Percentiles rank a stretch among this genome's conserved stretches.
Conservation (phyloP, 2,329 filamentous ascomycete species). For the Davidsoniella australis region DNA sequence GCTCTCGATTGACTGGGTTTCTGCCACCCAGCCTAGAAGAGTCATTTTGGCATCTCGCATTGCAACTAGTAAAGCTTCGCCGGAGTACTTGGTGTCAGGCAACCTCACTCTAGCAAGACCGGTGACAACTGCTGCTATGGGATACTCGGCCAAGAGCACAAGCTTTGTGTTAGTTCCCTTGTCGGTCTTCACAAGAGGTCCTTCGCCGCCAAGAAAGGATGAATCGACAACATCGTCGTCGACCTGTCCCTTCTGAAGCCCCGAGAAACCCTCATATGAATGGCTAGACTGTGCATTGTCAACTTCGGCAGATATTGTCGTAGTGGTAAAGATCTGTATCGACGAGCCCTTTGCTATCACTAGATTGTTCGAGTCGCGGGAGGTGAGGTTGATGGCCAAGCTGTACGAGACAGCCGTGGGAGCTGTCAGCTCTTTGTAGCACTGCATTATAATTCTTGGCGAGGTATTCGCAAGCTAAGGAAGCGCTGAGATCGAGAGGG, state of each 20-base stretch:
- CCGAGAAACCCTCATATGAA: constrained; percentile 14
- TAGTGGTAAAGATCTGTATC: constrained; percentile 74
- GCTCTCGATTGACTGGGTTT: constrained; percentile 61
- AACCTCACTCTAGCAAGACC: constrained; percentile 65
- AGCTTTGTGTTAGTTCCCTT: constrained; percentile 56
- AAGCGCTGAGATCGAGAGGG: not conserved
- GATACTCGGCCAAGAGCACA: constrained; percentile 69
- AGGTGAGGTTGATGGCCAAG: constrained; percentile 59
- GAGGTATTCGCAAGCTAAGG: not conserved
- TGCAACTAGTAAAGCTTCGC: constrained; percentile 67
- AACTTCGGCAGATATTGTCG: constrained; percentile 47
- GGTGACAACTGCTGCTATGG: constrained; percentile 67
- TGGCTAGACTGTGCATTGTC: constrained; percentile 26
- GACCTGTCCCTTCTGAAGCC: constrained; percentile 35
- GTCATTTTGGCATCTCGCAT: constrained; percentile 87
- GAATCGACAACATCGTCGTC: constrained; percentile 48
- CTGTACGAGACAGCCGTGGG: constrained; percentile 89
- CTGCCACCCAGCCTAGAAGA: constrained; percentile 83
- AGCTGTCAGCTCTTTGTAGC: constrained; percentile 88
- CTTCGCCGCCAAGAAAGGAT: constrained; percentile 49
- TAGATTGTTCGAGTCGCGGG: constrained; percentile 62
- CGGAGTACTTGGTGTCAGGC: constrained; percentile 56
- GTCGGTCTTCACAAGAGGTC: constrained; percentile 43
- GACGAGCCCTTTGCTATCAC: constrained; percentile 84
- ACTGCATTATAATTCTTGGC: constrained; percentile 52